Evolutionary conservation across 2,329 filamentous ascomycete genomes (phyloP), one percentile per base, ranked within the genome.

Genomic region (Talaromyces sp.): DNA sequence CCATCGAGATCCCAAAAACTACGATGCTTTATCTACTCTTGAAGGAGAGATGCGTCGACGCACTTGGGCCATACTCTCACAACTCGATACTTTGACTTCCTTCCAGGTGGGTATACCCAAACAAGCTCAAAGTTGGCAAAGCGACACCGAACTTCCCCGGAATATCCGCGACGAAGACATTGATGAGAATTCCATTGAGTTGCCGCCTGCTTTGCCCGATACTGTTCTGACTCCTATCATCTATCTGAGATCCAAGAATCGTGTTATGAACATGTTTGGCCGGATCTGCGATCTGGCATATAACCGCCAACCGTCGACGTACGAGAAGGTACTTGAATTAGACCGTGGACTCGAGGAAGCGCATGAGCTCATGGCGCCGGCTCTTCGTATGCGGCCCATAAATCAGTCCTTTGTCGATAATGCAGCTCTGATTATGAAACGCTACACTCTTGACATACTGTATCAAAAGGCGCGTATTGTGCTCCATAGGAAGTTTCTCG

Each of bases 91-190:
- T 2, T 74, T 88, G n/a, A 80, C 83, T 1, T 81, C 84, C 0
- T 86, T 86, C 68, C 84, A 88, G 66, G 79, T 87, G 65, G 86
- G 86, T 1, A 75, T 89, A 12, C 86, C 86, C 1, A 82, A 81
- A 65, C 83, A 86, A 79, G 77, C 87, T 40, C 77, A 83, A 61
- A 79, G 80, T 31, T 82, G 86, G 61, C 83, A 86, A 61, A 83
- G 80, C 55, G 86, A 88, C 68, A 86, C 84, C 0, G 69, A 73
- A 2, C 69, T 81, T 12, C 85, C 86, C 4, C 76, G 78, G 14
- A 88, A 88, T 69, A 70, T 88, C 21, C 71, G 80, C 40, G 86
- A 89, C 69, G 79, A 82, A 2, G 85, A 88, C 66, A 85, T 88
- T 65, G 76, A 79, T 63, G 80, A 83, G 67, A 70, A 81, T 55